Evolutionary conservation across 371 early-diverging fungal species (phyloP).

Genomic region (Racocetra persica): DNA sequence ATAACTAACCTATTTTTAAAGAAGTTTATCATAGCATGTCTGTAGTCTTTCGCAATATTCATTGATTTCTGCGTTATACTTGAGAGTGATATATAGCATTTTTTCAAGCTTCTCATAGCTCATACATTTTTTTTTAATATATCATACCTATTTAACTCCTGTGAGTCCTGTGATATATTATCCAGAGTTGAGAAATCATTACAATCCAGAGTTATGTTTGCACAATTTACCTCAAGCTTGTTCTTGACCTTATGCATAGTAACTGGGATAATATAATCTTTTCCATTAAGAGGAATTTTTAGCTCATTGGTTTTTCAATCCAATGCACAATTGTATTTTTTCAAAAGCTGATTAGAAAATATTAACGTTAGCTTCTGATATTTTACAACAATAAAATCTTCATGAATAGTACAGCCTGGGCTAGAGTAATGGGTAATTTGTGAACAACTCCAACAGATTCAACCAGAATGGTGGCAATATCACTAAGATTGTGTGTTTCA

Average conservation of each 20-base stretch:
- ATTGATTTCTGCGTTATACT: constrained; percentile 21
- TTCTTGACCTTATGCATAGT: constrained; percentile 21
- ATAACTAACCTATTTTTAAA: background rate
- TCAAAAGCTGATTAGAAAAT: background rate
- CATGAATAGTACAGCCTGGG: constrained; percentile 9
- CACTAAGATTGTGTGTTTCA: too few relatives aligned
- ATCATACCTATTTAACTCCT: too few relatives aligned
- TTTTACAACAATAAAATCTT: constrained; percentile 33
- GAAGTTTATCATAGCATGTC: constrained; percentile 3
- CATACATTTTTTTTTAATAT: too few relatives aligned
- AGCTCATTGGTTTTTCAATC: background rate
- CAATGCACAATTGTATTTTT: constrained; percentile 27
- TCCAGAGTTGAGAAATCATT: too few relatives aligned
- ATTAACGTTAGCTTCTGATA: constrained; percentile 11
- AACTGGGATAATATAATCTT: constrained; percentile 23
- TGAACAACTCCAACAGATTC: too few relatives aligned
- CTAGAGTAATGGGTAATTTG: too few relatives aligned
- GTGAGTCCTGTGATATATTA: too few relatives aligned
- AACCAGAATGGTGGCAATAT: too few relatives aligned
- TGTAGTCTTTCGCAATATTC: constrained; percentile 13
- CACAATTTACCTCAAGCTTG: constrained; percentile 7
- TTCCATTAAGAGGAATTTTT: background rate
- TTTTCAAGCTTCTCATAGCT: too few relatives aligned
- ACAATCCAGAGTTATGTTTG: too few relatives aligned
- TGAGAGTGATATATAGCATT: background rate